Evolutionary conservation across 2,329 filamentous ascomycete genomes (phyloP), one percentile per base, ranked within the genome.

Genomic region (Fusarium nelsonii): DNA sequence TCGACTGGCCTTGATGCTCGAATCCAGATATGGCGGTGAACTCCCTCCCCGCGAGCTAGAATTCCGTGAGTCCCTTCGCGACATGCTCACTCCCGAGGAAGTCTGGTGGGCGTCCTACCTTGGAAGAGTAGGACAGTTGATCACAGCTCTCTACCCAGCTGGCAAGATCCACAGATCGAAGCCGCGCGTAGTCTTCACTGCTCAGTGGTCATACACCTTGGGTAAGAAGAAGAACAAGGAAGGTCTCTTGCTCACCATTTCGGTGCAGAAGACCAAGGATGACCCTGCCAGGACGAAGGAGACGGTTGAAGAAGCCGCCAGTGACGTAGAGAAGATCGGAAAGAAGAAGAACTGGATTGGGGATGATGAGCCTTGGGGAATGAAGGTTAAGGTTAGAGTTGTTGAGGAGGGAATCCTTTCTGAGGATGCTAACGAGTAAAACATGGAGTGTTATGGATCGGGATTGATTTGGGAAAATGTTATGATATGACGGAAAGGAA

Each of bases 61-160:
- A 6, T 88, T 90, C 70, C 85, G 87, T 33, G 74, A 78, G 2
- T 81, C 84, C 6, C 80, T 92, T 33, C 79, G 84, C 39, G 78
- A 80, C 36, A 80, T 91, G 5, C 76, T 90, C 4, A 85, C 85
- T 0, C 76, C 81, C 0, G 83, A 85, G 67, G 82, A 85, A 59
- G 81, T 84, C 12, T 92, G 90, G 89, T 92, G 89, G 90, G 84
- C 86, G 55, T 83, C 82, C 53, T 92, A 90, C 72, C 72, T 91
- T 1, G 90, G 90, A 1, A 82, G 84, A 16, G 82, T 91, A 2
- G 88, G 87, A 4, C 81, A 81, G 7, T 75, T 91, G 11, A 78
- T 91, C 32, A 86, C 85, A 0, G 81, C 79, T 11, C 80, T 91
- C 10, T 91, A 90, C 77, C 90, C 90, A 1, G 84, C 87, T 2